A percentile compares a stretch with the other conserved stretches of the same genome.
Evolutionary conservation across 768 basidiomycete species (phyloP).

Genomic region (Auricularia auricula-judae): DNA sequence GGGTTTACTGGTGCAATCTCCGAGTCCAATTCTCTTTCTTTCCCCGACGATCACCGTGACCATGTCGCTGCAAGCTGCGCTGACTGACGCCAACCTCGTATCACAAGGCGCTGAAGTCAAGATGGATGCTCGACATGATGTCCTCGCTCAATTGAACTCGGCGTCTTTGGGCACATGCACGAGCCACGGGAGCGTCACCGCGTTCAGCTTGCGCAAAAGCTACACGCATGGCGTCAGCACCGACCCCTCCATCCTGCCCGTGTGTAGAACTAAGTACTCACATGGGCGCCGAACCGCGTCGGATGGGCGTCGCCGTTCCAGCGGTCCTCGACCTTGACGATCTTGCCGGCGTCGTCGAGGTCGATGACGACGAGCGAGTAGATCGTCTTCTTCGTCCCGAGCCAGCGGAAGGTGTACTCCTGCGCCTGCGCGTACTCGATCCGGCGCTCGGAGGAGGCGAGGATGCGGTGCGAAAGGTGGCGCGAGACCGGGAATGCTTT

Average conservation of each 20-base stretch:
- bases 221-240: constrained; percentile 3
- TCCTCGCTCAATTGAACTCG: not conserved
- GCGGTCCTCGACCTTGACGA: constrained; percentile 45
- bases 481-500: constrained; percentile 43
- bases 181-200: constrained; percentile 42
- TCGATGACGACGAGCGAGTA: constrained; percentile 54
- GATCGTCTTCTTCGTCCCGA: constrained; percentile 41
- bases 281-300: constrained; percentile 31
- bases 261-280: not conserved
- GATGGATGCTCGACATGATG: too few relatives aligned
- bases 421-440: constrained; percentile 50
- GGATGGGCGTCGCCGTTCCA: constrained; percentile 48
- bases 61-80: not conserved
- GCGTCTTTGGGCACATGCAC: constrained; percentile 34
- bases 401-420: constrained; percentile 44
- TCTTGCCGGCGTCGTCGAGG: constrained; percentile 54
- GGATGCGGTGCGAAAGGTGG: constrained; percentile 39
- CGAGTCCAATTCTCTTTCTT: too few relatives aligned
- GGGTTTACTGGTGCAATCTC: too few relatives aligned
- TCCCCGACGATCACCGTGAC: not conserved
- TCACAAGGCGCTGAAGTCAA: constrained; percentile 37
- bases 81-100: constrained; percentile 19
- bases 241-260: not conserved
- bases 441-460: constrained; percentile 51
- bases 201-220: constrained; percentile 38